Base-by-base conservation (phyloP, 2,329 filamentous ascomycete species). In the Macrophomina tecta region DNA sequence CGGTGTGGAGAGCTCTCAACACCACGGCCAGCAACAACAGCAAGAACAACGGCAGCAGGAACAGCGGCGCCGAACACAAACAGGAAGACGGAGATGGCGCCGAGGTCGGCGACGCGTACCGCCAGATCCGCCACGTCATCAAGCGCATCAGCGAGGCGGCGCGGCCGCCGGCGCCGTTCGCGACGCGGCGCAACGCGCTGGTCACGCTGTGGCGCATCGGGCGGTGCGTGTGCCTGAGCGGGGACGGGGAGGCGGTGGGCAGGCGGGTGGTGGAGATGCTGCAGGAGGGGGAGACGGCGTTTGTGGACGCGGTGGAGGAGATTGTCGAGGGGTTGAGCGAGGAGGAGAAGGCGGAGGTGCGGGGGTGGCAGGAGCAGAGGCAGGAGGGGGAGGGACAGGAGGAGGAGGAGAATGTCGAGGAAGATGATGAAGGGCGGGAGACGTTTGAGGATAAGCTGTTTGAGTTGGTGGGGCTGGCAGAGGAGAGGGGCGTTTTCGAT, bases 361-460 rank as follows among this genome's bases (percentile, higher is more conserved):
- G 53, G 53, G 53, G 11, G 32, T 58, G 53, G 34, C 4, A 4
- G 30, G 28, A 38, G 30, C 4, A 40, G 23, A 23, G 52, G 32
- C 11, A 4, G 30, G 28, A 38, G 2, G 16, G 16, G 53, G 34
- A n/a, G 1, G 53, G 42, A 16, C 34, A 58, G 53, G 53, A 58
- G 53, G 34, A 58, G 53, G 34, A 45, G 53, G 34, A 5, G 34
- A 14, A 42, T 16, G 36, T 38, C 30, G 53, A 58, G 53, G 34
- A 8, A 12, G 36, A 45, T n/a, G 34, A 5, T 16, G n/a, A 42
- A n/a, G 16, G 16, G 23, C 34, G 6, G 16, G 53, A 16, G 12
- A 58, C 34, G 53, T 58, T 58, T 28, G 53, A 58, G 34, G 53
- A 58, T 16, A 40, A 58, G 53, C 3, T 58, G 53, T 40, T 40